A percentile compares a stretch with the other conserved stretches of the same genome.
These are phyloP conservation scores for Ustilago lituana DNA, from an alignment of 1,284 basidiomycete genomes.

Conservation along the genomic window DNA sequence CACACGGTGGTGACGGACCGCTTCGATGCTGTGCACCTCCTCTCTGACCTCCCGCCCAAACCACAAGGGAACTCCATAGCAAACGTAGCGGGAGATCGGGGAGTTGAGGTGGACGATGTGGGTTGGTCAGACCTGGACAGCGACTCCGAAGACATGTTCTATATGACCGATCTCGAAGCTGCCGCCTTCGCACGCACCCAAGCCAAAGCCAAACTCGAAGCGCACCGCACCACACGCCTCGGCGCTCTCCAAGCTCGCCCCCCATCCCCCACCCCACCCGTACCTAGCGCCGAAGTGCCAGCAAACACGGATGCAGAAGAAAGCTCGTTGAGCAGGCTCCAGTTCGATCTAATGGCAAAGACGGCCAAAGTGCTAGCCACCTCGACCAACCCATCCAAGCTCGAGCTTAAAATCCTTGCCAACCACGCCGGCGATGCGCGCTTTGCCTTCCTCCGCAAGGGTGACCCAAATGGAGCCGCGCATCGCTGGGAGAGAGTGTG, in stretches of 20 bases:
- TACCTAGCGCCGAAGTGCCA: neutral
- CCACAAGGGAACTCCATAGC: too few species aligned
- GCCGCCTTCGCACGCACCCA: conserved; percentile 4
- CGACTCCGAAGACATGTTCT: conserved; percentile 38
- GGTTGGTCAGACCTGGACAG: conserved; percentile 39
- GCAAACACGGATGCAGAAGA: neutral
- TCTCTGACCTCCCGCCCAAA: conserved; percentile 4
- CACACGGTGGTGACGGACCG: conserved; percentile 13
- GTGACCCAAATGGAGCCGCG: neutral
- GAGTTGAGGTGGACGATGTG: conserved; percentile 1
- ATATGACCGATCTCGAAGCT: conserved; percentile 21
- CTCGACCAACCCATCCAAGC: conserved; percentile 78
- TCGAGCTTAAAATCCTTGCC: conserved; percentile 86
- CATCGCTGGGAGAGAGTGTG: neutral
- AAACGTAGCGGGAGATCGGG: too few species aligned
- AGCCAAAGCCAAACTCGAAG: conserved; percentile 7
- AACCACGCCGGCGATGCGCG: conserved; percentile 77
- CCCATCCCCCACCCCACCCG: neutral
- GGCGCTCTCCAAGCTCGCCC: neutral
- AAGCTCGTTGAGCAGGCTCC: conserved; percentile 57
- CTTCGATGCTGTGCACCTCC: conserved; percentile 34
- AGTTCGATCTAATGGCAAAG: conserved; percentile 77
- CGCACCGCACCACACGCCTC: conserved; percentile 4
- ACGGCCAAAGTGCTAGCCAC: conserved; percentile 76
- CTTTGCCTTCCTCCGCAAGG: conserved; percentile 77